A percentile compares a stretch with the other conserved stretches of the same genome.
Conservation (phyloP, 345 rosid species). For the Citrus reticulata region DNA sequence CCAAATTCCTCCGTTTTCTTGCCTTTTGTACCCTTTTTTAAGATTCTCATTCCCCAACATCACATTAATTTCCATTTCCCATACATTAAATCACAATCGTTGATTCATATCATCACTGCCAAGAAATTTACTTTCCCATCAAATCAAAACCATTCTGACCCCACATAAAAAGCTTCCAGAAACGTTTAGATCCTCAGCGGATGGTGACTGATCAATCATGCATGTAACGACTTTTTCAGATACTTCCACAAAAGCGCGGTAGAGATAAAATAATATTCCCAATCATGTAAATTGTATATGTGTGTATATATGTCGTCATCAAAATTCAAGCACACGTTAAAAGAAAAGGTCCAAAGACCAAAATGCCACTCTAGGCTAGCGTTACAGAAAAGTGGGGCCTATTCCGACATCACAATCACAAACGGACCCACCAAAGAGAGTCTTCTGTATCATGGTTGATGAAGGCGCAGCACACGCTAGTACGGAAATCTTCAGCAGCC, state of each 20-base stretch:
- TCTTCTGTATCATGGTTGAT: slow-evolving; percentile 1
- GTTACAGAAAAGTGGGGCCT: not conserved
- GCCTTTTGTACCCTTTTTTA: not conserved
- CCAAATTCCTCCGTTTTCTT: not conserved
- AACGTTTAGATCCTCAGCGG: not conserved
- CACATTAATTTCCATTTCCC: not conserved
- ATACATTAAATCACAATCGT: slow-evolving; percentile 3
- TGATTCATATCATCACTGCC: not conserved
- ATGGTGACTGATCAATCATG: not conserved
- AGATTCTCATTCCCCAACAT: slow-evolving; percentile 13
- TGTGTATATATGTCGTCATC: not conserved
- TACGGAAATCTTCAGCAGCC: slow-evolving; percentile 5
- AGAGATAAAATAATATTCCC: not conserved
- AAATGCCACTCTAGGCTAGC: not conserved
- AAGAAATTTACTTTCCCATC: not conserved
- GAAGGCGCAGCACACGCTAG: slow-evolving; percentile 16
- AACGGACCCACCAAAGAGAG: not conserved
- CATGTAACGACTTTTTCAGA: not conserved
- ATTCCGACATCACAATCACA: not conserved
- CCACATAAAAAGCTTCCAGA: not conserved
- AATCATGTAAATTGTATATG: not conserved
- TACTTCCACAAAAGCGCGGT: not conserved
- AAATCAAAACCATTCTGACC: not conserved
- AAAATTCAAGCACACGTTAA: not conserved
- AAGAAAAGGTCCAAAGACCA: not conserved